Base-by-base conservation (phyloP, 306 rosid genomes). In the Cucumis melo region DNA sequence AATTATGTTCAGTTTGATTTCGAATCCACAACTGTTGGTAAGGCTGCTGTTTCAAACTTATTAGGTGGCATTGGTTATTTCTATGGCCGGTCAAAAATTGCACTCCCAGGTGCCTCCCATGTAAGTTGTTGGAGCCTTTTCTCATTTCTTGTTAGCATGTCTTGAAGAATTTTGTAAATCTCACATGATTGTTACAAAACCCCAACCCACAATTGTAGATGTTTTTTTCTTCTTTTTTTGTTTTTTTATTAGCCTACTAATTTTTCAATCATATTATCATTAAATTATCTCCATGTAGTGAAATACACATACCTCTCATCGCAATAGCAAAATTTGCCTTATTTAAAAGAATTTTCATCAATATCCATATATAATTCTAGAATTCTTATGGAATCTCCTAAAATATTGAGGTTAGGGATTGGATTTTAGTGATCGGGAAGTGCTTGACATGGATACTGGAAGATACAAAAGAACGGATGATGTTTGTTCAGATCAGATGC, bases 11-110 rank as follows among this genome's bases (percentile, higher is more conserved):
- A 94, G 99, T 86, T 92, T 83, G 96, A 92, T 85, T 83, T 85
- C 8, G 96, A 94, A 79, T 87, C 92, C 42, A 46, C 88, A 56
- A 68, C 82, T 74, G 96, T 87, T 81, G 97, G 93, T 71, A 92
- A 92, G 91, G 92, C 93, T 78, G 96, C 99, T 56, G 72, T 94
- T 21, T 96, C 92, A 77, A 94, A 89, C 83, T 81, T 94, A 78
- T 80, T 94, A 80, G 99, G 97, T 82, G 99, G 99, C 80, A 88
- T 94, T 3, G 96, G 99, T 81, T 94, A 92, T 86, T 94, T 89
- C 88, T 94, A 87, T 83, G 99, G 99, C 78, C 96, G 81, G 87
- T 94, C 96, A 77, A 90, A 83, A 86, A 94, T 92, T 81, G 86
- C 91, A 5, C 78, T 85, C 24, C 78, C 90, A 15, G 81, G 79